phyloP scores from a whole-genome alignment of 805 yeast species.

The Cephaloascus albidus region DNA sequence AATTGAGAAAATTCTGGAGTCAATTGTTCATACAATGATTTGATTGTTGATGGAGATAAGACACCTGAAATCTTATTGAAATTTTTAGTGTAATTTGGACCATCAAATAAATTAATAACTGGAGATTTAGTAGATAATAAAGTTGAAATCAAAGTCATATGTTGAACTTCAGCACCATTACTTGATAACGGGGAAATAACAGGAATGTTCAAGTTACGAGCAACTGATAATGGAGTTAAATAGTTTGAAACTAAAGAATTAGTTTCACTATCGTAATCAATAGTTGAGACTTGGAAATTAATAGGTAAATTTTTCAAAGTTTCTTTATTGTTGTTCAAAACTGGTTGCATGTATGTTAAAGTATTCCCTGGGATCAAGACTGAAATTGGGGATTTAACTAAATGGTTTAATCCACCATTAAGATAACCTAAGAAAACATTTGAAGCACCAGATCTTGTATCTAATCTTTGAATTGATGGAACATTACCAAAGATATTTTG shows the following conservation, averaged over 20 bases:
- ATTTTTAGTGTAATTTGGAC: constrained; percentile 51
- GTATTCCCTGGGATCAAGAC: constrained; percentile 60
- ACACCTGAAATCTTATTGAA: constrained; percentile 36
- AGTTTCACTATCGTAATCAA: constrained; percentile 51
- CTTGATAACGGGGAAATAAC: constrained; percentile 59
- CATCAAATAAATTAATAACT: constrained; percentile 72
- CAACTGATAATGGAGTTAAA: constrained; percentile 48
- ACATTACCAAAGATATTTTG: constrained; percentile 44
- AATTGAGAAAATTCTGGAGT: constrained; percentile 14
- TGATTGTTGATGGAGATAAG: constrained; percentile 31
- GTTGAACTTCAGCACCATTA: constrained; percentile 52
- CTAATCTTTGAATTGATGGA: constrained; percentile 53
- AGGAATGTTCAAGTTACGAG: constrained; percentile 54
- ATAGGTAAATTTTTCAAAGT: constrained; percentile 39
- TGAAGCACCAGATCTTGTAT: constrained; percentile 81
- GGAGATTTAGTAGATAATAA: constrained; percentile 52
- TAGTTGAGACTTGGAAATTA: constrained; percentile 66
- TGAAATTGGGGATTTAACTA: constrained; percentile 17
- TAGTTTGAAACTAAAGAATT: constrained; percentile 56
- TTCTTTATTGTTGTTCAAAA: constrained; percentile 27
- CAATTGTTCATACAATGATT: constrained; percentile 27
- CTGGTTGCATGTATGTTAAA: constrained; percentile 57
- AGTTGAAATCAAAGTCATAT: constrained; percentile 53
- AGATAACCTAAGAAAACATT: constrained; percentile 69
- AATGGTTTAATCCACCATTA: constrained; percentile 14